Conservation (phyloP, 176 grass and related monocot genomes). For the Cenchrus americanus region DNA sequence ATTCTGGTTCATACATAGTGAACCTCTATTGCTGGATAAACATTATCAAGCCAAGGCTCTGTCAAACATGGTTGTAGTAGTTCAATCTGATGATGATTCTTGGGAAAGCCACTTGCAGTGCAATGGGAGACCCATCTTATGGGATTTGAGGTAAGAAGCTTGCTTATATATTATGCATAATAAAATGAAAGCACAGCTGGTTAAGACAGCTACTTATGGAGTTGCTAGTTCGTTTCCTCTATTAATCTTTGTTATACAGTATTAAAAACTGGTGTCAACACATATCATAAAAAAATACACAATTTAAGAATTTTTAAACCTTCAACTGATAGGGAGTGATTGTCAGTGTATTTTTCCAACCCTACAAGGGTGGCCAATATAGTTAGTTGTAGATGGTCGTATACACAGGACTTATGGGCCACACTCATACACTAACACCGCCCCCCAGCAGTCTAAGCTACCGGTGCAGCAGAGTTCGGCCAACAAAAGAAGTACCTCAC, state of each 20-base stretch:
- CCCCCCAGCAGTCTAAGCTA: too few relatives aligned
- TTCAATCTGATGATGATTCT: constrained; percentile 84
- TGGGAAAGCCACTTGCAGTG: constrained; percentile 98
- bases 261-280: background rate
- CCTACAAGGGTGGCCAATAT: too few relatives aligned
- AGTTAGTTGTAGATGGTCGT: too few relatives aligned
- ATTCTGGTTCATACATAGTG: constrained; percentile 96
- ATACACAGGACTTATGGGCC: too few relatives aligned
- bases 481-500: too few relatives aligned
- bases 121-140: constrained; percentile 83
- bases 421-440: too few relatives aligned
- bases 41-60: constrained; percentile 96
- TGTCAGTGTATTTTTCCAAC: too few relatives aligned
- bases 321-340: too few relatives aligned
- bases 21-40: constrained; percentile 85
- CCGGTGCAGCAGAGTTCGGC: too few relatives aligned
- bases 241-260: background rate
- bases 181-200: background rate
- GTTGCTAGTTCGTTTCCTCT: background rate
- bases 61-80: constrained; percentile 88
- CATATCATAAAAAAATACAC: constrained; percentile 5
- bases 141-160: constrained; percentile 77
- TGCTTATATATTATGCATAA: background rate
- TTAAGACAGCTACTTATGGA: background rate
- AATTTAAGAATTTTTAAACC: background rate